phyloP scores from a whole-genome alignment of 2,329 filamentous ascomycete species.

The Phyllosticta paracitricarpa region DNA sequence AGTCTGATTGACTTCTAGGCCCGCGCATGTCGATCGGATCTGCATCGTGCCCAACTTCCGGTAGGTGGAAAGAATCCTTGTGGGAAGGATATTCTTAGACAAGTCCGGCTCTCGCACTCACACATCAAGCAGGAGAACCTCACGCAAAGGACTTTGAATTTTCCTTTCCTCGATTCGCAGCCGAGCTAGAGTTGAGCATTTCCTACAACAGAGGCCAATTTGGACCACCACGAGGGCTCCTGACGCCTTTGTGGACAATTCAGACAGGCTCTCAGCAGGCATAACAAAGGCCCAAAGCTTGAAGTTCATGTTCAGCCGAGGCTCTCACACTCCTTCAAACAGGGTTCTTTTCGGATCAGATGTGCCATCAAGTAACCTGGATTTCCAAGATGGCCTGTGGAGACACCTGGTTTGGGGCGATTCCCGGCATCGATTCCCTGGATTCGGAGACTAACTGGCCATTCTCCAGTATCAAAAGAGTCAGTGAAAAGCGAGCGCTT shows the following conservation, averaged over 20 bases:
- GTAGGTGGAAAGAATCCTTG: background rate
- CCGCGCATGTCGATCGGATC: slow-evolving; percentile 4
- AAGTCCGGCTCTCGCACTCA: background rate
- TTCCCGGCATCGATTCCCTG: background rate
- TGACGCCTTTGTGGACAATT: no score
- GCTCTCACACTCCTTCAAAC: no score
- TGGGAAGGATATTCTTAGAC: background rate
- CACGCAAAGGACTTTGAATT: background rate
- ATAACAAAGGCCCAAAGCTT: no score
- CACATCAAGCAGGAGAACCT: background rate
- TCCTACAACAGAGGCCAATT: no score
- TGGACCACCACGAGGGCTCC: no score
- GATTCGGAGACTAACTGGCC: background rate
- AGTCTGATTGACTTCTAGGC: slow-evolving; percentile 1
- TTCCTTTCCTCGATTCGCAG: no score
- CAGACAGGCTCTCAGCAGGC: no score
- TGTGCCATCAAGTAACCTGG: background rate
- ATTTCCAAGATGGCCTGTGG: background rate
- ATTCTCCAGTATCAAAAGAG: background rate
- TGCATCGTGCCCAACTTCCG: background rate
- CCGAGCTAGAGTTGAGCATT: no score
- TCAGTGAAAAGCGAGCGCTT: background rate
- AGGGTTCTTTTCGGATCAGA: background rate
- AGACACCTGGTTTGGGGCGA: background rate
- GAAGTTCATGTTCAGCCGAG: no score